phyloP scores from a whole-genome alignment of 2,329 filamentous ascomycete species.

The Pseudogymnoascus sp. region DNA sequence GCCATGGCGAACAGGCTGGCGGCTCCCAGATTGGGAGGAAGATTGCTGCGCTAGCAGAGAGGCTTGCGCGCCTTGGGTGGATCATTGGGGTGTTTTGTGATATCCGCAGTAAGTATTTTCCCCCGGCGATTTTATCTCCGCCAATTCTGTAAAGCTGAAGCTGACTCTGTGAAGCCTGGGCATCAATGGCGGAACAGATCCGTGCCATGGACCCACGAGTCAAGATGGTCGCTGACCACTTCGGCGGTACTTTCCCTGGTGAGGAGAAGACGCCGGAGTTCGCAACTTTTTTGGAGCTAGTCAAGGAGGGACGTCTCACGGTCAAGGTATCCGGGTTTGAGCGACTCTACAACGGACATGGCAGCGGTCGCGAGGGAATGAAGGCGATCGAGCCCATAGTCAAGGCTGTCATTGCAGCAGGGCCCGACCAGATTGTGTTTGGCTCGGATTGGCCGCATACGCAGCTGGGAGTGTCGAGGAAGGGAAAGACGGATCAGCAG shows the following conservation, averaged over 20 bases:
- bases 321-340: conserved; percentile 25
- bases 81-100: conserved; percentile 20
- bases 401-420: conserved; percentile 17
- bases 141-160: neutral
- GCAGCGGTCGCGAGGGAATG: conserved; percentile 12
- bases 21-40: conserved; percentile 16
- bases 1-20: conserved; percentile 16
- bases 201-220: conserved; percentile 20
- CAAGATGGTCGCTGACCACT: conserved; percentile 22
- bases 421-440: conserved; percentile 19
- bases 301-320: conserved; percentile 19
- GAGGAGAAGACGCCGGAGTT: conserved; percentile 20
- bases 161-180: conserved; percentile 14
- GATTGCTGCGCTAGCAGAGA: conserved; percentile 14
- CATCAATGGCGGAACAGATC: conserved; percentile 20
- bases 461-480: conserved; percentile 17
- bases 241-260: conserved; percentile 20
- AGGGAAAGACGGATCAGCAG: conserved; percentile 20
- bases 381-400: conserved; percentile 16
- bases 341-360: conserved; percentile 19
- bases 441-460: conserved; percentile 23
- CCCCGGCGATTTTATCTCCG: neutral
- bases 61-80: conserved; percentile 19
- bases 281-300: conserved; percentile 15
- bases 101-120: conserved; percentile 1